Percentiles rank a stretch among this genome's conserved stretches.
Conservation (phyloP, 805 yeast species). For the Cyberlindnera petersonii region DNA sequence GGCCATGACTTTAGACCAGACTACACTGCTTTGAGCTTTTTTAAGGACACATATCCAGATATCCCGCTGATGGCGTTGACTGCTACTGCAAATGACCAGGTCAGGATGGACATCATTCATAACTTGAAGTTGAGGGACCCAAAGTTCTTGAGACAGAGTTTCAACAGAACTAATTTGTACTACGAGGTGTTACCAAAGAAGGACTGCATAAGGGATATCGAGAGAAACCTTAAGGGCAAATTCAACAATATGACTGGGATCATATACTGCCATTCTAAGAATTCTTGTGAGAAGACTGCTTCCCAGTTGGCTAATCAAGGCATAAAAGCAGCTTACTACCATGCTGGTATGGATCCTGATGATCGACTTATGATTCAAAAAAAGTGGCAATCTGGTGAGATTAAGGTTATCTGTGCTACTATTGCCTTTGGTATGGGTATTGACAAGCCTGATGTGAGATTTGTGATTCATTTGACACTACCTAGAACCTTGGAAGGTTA, state of each 20-base stretch:
- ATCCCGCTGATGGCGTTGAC: conserved; percentile 95
- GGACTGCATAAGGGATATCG: conserved; percentile 52
- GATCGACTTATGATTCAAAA: conserved; percentile 70
- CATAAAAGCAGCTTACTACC: conserved; percentile 71
- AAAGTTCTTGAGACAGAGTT: conserved; percentile 77
- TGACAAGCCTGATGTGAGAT: conserved; percentile 93
- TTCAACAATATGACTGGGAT: conserved; percentile 72
- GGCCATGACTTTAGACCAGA: conserved; percentile 98
- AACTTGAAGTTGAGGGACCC: conserved; percentile 64
- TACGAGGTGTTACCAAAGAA: conserved; percentile 75
- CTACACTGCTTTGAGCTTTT: conserved; percentile 72
- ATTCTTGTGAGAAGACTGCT: conserved; percentile 80
- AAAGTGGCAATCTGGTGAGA: conserved; percentile 70
- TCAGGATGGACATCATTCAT: conserved; percentile 77
- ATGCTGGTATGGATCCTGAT: conserved; percentile 89
- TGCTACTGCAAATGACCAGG: conserved; percentile 94
- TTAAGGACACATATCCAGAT: conserved; percentile 68
- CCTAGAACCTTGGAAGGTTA: conserved; percentile 94
- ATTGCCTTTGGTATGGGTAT: conserved; percentile 99
- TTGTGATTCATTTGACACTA: conserved; percentile 80
- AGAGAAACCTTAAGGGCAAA: conserved; percentile 46
- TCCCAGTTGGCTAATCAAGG: conserved; percentile 55
- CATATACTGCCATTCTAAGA: conserved; percentile 88
- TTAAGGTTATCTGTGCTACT: conserved; percentile 90
- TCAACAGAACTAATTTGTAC: conserved; percentile 80